Evolutionary conservation across 169 alveolate species (phyloP), one percentile per base, ranked within the genome.

Genomic region (Plasmodium yoelii): DNA sequence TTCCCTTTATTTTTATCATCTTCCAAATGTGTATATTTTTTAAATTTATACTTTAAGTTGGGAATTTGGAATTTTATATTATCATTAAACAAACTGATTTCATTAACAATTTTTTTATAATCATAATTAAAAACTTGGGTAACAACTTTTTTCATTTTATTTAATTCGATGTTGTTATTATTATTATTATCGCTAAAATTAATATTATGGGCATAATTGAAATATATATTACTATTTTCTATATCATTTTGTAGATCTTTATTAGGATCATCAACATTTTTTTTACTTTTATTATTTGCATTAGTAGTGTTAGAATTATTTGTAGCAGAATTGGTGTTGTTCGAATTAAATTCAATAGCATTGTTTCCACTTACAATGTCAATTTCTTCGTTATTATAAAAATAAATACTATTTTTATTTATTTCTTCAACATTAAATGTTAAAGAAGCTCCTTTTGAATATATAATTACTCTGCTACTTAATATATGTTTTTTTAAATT

Each of bases 371-470:
- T 68, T 2, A 15, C 7, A 0, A 34, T 6, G 28, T 28, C 47
- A 7, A 28, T 47, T 18, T 77, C 88, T 63, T 77, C 88, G 57
- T 63, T 49, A 22, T 42, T 77, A 59, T 77, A 77, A 49, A 77
- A 77, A 28, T 46, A 77, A 63, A 77, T 77, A 68, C 88, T 77
- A 19, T 77, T 77, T 24, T 64, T 51, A 49, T 77, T 77, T 44
- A 77, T 77, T 64, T 77, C 88, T 15, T 77, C 88, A 0, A 77
- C 88, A 44, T 49, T 77, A 34, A 63, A 77, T 63, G 68, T 75
- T 34, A 64, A n/a, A 56, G 88, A 64, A 22, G 55, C 77, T 44
- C 77, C 88, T 49, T 77, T 77, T 1, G 88, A 77, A 24, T 77
- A 77, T 13, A 77, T 77, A 12, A 77, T 77, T 1, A 77, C 77